Percentiles rank a stretch among this genome's conserved stretches.
These are phyloP conservation scores for Trametes cinnabarina DNA, from an alignment of 768 basidiomycete genomes.

Conservation along the genomic window DNA sequence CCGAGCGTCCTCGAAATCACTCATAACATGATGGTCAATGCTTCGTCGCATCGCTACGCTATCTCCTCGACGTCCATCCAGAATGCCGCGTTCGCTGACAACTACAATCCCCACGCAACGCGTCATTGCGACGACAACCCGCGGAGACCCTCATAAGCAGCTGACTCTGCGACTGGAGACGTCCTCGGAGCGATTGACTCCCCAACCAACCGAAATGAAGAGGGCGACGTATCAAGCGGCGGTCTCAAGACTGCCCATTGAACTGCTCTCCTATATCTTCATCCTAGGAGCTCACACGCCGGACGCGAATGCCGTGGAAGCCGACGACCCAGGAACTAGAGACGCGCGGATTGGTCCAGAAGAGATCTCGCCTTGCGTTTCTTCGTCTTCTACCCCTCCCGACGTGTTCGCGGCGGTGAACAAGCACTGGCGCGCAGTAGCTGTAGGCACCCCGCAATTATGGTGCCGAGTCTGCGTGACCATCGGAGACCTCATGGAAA, in stretches of 20 bases:
- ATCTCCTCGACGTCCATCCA: conserved; percentile 1
- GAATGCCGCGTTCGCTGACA: conserved; percentile 15
- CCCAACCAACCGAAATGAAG: background rate
- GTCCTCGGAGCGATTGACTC: background rate
- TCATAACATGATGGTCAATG: conserved; percentile 16
- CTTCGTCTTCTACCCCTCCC: conserved; percentile 37
- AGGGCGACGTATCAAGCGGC: background rate
- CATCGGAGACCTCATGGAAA: conserved; percentile 18
- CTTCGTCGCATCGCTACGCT: conserved; percentile 1
- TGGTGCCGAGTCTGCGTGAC: conserved; percentile 58
- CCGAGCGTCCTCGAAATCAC: conserved; percentile 3
- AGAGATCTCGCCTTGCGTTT: conserved; percentile 13
- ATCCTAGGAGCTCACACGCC: conserved; percentile 41
- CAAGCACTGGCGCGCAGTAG: conserved; percentile 52
- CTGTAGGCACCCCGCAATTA: conserved; percentile 45
- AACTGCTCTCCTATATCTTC: conserved; percentile 59
- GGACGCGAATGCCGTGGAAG: conserved; percentile 19
- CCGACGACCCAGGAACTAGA: conserved; percentile 22
- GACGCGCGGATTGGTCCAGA: background rate
- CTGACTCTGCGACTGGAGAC: conserved; percentile 9
- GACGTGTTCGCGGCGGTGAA: conserved; percentile 47
- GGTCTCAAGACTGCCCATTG: conserved; percentile 45
- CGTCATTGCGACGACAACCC: conserved; percentile 1
- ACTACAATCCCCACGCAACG: conserved; percentile 17
- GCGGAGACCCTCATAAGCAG: background rate